Evolutionary conservation across 2,329 filamentous ascomycete genomes (phyloP), one percentile per base, ranked within the genome.

Genomic region (Ceratocystis alfenasii): DNA sequence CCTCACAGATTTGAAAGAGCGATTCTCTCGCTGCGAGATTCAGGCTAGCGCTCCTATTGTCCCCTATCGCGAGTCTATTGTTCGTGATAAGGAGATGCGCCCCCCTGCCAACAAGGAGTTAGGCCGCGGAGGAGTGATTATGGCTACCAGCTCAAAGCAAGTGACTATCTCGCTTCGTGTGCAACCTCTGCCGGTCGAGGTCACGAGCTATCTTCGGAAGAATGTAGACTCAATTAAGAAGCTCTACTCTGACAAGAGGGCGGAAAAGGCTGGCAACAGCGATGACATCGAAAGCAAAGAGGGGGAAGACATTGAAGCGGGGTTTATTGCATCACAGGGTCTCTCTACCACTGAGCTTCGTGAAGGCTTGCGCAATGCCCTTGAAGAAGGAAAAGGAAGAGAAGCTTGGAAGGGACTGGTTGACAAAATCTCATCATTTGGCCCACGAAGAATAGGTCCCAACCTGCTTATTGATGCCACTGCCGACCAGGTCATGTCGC

Each of bases 1-100:
- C 73, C 75, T 99, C 67, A 96, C 94, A 64, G 94, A 99, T 77
- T 79, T 99, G 30, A 84, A 90, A 68, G 94, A 99, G 73, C 82
- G 94, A 4, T 99, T 96, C 73, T 93, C 94, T 5, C 87, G 85
- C 69, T 97, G 95, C 73, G 93, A 97, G 70, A 92, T 99, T 64
- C 93, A 97, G 73, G 90, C 90, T 33, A 92, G 94, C 66, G 89
- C 90, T 55, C 89, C 94, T 1, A 97, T 99, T 68, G 94, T 99
- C 15, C 94, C 94, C 0, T 99, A 96, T 75, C 83, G 92, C 66
- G 94, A 99, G 76, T 94, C 90, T 0, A 96, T 95, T 67, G 86
- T 96, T 50, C 83, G 84, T 30, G 89, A 87, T 0, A 84, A 91
- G 46, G 94, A 99, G 75, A 99, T 99, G 94, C 87, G 91, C 28